Conservation (phyloP, 2,329 filamentous ascomycete genomes). For the Mollisiaceae sp. region DNA sequence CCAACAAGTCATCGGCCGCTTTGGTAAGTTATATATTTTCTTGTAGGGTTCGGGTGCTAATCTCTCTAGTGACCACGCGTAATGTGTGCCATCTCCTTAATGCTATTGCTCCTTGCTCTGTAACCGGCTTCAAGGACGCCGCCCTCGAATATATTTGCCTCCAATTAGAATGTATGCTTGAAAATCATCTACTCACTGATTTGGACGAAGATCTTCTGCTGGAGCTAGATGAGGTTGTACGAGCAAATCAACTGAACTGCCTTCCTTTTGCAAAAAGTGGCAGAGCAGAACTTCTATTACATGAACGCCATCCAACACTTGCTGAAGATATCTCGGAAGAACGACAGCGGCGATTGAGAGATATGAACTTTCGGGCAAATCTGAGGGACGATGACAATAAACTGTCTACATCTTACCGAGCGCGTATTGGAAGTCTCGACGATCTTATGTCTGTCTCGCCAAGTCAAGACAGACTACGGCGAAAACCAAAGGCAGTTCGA, state of each 20-base stretch:
- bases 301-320: conserved; percentile 51
- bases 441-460: conserved; percentile 53
- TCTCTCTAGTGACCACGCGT: conserved; percentile 68
- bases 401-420: conserved; percentile 63
- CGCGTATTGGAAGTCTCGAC: conserved; percentile 67
- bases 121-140: conserved; percentile 85
- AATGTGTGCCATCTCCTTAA: conserved; percentile 89
- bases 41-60: conserved; percentile 2
- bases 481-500: conserved; percentile 51
- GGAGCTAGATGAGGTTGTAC: conserved; percentile 81
- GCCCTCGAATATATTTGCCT: conserved; percentile 90
- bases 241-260: conserved; percentile 79
- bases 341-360: conserved; percentile 71
- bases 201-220: conserved; percentile 82
- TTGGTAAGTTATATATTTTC: conserved; percentile 56
- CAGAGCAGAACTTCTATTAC: conserved; percentile 68
- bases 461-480: conserved; percentile 48
- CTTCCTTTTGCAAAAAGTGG: conserved; percentile 80
- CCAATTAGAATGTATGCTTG: conserved; percentile 89
- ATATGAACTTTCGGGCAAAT: conserved; percentile 71
- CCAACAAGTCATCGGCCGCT: conserved; percentile 80
- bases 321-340: conserved; percentile 71
- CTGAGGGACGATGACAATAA: conserved; percentile 70
- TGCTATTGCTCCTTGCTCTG: conserved; percentile 80
- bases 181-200: conserved; percentile 85